Evolutionary conservation across 2,329 filamentous ascomycete genomes (phyloP).

Genomic region (Cytospora leucostoma): DNA sequence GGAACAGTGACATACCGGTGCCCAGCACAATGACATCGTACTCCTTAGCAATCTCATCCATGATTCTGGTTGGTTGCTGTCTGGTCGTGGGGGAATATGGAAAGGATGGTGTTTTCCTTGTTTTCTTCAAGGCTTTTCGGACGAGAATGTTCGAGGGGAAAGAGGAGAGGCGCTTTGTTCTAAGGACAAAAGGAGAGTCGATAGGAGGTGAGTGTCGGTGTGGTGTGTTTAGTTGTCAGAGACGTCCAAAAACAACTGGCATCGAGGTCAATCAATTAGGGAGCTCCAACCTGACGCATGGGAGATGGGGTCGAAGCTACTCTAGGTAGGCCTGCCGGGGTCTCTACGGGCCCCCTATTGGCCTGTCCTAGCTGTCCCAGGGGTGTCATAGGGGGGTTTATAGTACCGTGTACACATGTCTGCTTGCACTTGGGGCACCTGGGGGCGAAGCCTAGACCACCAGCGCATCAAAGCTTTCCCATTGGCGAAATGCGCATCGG

Average conservation of each 20-base stretch:
- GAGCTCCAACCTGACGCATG: conserved; percentile 15
- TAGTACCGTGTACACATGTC: neutral
- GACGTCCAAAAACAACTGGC: conserved; percentile 19
- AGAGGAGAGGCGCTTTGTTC: conserved; percentile 12
- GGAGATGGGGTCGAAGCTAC: conserved; percentile 13
- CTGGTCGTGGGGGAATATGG: conserved; percentile 5
- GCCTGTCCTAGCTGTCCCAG: neutral
- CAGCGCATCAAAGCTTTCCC: neutral
- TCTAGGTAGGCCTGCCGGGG: neutral
- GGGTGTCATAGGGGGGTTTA: neutral
- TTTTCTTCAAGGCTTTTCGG: conserved; percentile 14
- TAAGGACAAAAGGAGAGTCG: conserved; percentile 19
- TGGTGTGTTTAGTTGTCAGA: conserved; percentile 24
- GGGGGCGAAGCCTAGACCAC: conserved; percentile 5
- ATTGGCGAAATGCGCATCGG: conserved; percentile 1
- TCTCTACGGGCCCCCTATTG: conserved; percentile 12
- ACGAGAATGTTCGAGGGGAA: conserved; percentile 17
- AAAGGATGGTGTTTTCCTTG: conserved; percentile 29
- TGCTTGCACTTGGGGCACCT: neutral
- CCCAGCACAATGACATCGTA: conserved; percentile 99
- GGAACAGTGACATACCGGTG: conserved; percentile 69
- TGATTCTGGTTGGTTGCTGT: conserved; percentile 47
- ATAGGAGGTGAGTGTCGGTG: conserved; percentile 22
- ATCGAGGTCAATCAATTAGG: conserved; percentile 12
- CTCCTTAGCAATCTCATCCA: conserved; percentile 98